Conservation (phyloP, 2,329 filamentous ascomycete species). For the Hymenotorrendiella dingleyae region DNA sequence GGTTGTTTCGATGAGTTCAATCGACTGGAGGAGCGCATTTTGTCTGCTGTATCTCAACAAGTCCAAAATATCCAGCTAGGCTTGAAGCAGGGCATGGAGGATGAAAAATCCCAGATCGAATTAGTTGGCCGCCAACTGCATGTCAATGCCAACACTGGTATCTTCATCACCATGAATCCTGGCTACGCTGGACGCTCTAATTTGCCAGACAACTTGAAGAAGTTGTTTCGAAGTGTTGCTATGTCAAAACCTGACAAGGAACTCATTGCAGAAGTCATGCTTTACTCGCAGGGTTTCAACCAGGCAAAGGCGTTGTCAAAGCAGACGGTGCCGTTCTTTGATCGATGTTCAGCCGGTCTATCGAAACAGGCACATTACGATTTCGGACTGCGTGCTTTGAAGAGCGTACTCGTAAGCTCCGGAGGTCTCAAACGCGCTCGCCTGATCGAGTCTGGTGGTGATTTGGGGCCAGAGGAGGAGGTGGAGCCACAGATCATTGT, state of each 20-base stretch:
- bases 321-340: conserved; percentile 97
- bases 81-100: conserved; percentile 74
- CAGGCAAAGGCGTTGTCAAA: conserved; percentile 91
- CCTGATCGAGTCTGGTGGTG: conserved; percentile 51
- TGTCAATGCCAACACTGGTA: conserved; percentile 89
- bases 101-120: conserved; percentile 85
- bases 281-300: conserved; percentile 98
- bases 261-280: conserved; percentile 98
- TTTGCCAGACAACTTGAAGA: conserved; percentile 97
- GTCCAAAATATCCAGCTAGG: conserved; percentile 99
- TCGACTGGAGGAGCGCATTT: conserved; percentile 91
- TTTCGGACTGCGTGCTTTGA: conserved; percentile 93
- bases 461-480: conserved; percentile 59
- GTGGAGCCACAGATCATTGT: conserved; percentile 97
- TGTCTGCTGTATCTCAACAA: conserved; percentile 97
- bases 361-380: conserved; percentile 99
- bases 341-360: conserved; percentile 72
- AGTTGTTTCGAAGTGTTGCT: conserved; percentile 96
- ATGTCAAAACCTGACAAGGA: conserved; percentile 99
- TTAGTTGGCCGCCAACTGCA: conserved; percentile 83
- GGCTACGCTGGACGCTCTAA: conserved; percentile 98
- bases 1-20: conserved; percentile 99
- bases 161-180: conserved; percentile 99
- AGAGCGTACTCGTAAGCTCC: conserved; percentile 97
- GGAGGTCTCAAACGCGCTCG: conserved; percentile 89